A percentile compares a stretch with the other conserved stretches of the same genome.
Evolutionary conservation across 1,284 basidiomycete genomes (phyloP).

Genomic region (Fomitopsis betulina): DNA sequence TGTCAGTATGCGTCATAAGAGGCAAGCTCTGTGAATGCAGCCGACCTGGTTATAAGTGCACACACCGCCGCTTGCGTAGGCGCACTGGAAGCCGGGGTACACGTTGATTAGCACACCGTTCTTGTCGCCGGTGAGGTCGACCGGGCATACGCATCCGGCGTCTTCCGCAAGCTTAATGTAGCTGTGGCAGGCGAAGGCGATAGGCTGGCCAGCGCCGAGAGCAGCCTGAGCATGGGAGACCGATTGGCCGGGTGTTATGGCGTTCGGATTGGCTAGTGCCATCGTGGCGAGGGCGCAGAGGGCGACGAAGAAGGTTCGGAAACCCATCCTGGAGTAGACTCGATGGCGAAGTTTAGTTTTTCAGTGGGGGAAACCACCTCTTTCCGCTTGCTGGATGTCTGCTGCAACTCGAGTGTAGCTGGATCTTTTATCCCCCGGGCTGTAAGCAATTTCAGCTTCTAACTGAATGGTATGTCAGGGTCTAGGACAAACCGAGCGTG

Average conservation of each 20-base stretch:
- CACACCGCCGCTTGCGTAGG: slow-evolving; percentile 12
- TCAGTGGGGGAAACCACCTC: too few species aligned
- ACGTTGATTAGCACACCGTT: slow-evolving; percentile 13
- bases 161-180: too few species aligned
- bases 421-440: too few species aligned
- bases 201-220: neutral
- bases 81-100: slow-evolving; percentile 13
- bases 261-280: neutral
- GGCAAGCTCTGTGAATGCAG: neutral
- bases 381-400: neutral
- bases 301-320: neutral
- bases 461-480: too few species aligned
- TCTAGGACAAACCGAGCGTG: too few species aligned
- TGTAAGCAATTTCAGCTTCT: too few species aligned
- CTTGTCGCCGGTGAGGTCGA: slow-evolving; percentile 6
- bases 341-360: neutral
- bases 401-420: neutral
- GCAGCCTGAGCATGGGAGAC: neutral
- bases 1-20: neutral
- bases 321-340: neutral
- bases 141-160: slow-evolving; percentile 11
- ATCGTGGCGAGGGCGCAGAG: neutral
- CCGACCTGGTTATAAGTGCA: slow-evolving; percentile 11
- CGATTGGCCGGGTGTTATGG: neutral
- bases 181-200: slow-evolving; percentile 9